Evolutionary conservation across 2,329 filamentous ascomycete genomes (phyloP).

Genomic region (Diaporthe ilicicola): DNA sequence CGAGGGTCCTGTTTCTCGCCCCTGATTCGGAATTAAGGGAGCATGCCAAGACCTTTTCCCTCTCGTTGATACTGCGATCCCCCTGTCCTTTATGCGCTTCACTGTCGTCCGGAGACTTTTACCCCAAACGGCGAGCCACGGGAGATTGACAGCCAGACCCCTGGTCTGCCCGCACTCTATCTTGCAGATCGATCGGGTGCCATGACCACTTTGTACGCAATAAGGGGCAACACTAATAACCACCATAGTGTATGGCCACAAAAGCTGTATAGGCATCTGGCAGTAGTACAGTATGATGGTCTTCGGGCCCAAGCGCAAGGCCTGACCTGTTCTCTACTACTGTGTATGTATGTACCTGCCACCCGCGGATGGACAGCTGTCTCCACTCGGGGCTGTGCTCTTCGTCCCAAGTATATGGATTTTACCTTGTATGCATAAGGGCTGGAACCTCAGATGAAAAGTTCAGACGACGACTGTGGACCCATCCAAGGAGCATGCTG

Average conservation of each 20-base stretch:
- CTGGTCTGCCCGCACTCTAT: slow-evolving; percentile 17
- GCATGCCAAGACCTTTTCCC: slow-evolving; percentile 11
- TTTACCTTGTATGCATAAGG: slow-evolving; percentile 21
- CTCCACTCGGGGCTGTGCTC: slow-evolving; percentile 16
- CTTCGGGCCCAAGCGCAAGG: not conserved
- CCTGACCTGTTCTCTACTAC: no score
- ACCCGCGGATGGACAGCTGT: not conserved
- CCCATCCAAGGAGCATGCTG: not conserved
- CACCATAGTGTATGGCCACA: no score
- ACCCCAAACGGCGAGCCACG: slow-evolving; percentile 20
- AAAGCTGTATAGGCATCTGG: no score
- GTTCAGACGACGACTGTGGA: slow-evolving; percentile 20
- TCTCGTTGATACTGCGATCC: slow-evolving; percentile 11
- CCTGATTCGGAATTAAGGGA: slow-evolving; percentile 22
- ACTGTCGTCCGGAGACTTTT: slow-evolving; percentile 14
- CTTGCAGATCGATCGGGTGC: slow-evolving; percentile 24
- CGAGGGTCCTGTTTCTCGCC: not conserved
- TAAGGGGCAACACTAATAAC: not conserved
- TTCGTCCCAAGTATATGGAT: slow-evolving; percentile 20
- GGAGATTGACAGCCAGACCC: slow-evolving; percentile 15
- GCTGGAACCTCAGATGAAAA: slow-evolving; percentile 14
- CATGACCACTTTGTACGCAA: not conserved
- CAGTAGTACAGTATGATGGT: not conserved
- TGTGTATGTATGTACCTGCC: no score
- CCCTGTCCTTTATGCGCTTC: slow-evolving; percentile 11